These are phyloP conservation scores for Parachaetomium inaequale DNA, from an alignment of 495 filamentous ascomycete genomes.

Conservation along the genomic window DNA sequence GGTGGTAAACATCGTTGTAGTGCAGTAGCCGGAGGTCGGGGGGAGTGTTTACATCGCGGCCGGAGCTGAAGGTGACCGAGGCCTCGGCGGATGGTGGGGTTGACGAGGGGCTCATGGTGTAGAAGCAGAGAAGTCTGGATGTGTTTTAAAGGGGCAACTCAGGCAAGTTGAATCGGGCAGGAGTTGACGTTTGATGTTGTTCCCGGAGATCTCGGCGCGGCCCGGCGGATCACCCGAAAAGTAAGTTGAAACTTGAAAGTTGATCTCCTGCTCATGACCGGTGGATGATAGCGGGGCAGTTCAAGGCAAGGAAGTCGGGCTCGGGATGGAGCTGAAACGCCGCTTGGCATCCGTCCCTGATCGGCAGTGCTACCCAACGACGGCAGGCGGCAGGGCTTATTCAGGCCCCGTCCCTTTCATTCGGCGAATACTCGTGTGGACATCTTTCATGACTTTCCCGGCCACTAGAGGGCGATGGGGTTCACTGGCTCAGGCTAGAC, in stretches of 20 bases:
- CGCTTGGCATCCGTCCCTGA: constrained; percentile 2
- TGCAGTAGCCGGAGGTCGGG: constrained; percentile 79
- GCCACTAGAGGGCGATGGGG: too few species aligned
- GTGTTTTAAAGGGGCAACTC: too few species aligned
- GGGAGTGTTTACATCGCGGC: constrained; percentile 34
- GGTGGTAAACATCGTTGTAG: constrained; percentile 90
- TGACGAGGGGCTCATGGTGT: constrained; percentile 15
- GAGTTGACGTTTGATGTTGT: not conserved
- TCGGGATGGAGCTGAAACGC: not conserved
- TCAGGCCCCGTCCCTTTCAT: not conserved
- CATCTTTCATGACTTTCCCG: too few species aligned
- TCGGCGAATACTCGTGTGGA: too few species aligned
- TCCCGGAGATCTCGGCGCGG: not conserved
- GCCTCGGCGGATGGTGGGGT: constrained; percentile 23
- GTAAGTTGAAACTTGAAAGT: not conserved
- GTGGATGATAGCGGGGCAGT: not conserved
- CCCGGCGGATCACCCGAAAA: not conserved
- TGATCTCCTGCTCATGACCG: not conserved
- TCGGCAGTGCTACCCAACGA: constrained; percentile 3
- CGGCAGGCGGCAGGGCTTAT: not conserved
- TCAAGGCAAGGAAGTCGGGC: not conserved
- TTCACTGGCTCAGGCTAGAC: too few species aligned
- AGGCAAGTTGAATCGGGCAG: too few species aligned
- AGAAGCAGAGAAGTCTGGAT: not conserved
- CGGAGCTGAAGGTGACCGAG: constrained; percentile 50